Conservation (phyloP, 106 monocot genomes). For the Acanthochlamys bracteata region DNA sequence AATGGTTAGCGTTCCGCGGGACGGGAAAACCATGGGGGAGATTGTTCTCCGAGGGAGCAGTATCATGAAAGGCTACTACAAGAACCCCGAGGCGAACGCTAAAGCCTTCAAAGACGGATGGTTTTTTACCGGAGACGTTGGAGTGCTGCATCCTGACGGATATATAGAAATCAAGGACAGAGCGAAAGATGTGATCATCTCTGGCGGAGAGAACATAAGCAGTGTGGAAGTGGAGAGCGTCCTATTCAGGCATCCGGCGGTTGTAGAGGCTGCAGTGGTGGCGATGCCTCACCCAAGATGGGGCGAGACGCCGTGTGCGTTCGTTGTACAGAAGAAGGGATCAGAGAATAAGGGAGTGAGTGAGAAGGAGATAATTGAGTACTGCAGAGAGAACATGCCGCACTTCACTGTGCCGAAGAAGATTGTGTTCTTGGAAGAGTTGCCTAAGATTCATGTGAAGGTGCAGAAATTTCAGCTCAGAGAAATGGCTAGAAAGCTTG, state of each 20-base stretch:
- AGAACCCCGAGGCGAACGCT: slow-evolving; percentile 37
- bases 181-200: slow-evolving; percentile 85
- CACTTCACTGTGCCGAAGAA: slow-evolving; percentile 68
- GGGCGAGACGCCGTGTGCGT: slow-evolving; percentile 89
- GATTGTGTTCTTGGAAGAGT: slow-evolving; percentile 55
- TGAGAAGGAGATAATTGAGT: slow-evolving; percentile 34
- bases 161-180: slow-evolving; percentile 81
- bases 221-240: slow-evolving; percentile 82
- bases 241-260: slow-evolving; percentile 42
- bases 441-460: slow-evolving; percentile 72
- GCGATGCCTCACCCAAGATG: slow-evolving; percentile 72
- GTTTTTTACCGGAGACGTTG: slow-evolving; percentile 82
- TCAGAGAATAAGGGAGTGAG: too few relatives aligned
- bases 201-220: slow-evolving; percentile 94
- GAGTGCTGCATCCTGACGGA: slow-evolving; percentile 68
- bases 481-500: slow-evolving; percentile 5
- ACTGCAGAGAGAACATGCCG: slow-evolving; percentile 43
- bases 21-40: slow-evolving; percentile 65
- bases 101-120: slow-evolving; percentile 51
- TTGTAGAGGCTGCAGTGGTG: slow-evolving; percentile 67
- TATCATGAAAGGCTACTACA: slow-evolving; percentile 89
- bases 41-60: slow-evolving; percentile 74
- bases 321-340: slow-evolving; percentile 27
- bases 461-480: slow-evolving; percentile 17
- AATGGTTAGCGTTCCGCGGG: slow-evolving; percentile 44